Base-by-base conservation (phyloP, 2,329 filamentous ascomycete genomes). In the Paecilomyces formosus region DNA sequence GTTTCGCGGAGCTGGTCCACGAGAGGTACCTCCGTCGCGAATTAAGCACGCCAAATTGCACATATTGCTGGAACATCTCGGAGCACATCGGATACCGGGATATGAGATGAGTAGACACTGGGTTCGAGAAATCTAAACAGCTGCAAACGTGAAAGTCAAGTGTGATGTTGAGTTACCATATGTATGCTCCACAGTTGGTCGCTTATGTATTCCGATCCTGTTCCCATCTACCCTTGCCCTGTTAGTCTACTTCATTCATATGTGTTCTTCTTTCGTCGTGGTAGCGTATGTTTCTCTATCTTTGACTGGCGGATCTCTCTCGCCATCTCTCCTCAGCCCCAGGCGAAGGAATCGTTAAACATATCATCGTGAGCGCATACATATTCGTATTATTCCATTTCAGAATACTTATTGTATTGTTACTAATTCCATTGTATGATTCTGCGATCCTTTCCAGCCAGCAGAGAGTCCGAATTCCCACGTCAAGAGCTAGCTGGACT, bases 21-120 rank as follows among this genome's bases (percentile, higher is more conserved):
- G 54, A 24, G 31, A 24, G 51, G 33, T 49, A 9, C 24, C 56
- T 31, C 53, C 58, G 15, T 55, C 58, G 11, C 60, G 60, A 21
- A 59, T 64, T 12, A 57, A 65, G 30, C 61, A 63, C 52, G 60
- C 58, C 1, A 68, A 67, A 52, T 53, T 68, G 22, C 57, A 65
- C 21, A 60, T 61, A 31, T 57, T 65, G 5, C 62, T 65, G 53
- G 64, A 68, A 51, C 64, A 64, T 56, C 30, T 68, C 13, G 66
- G 66, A 15, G 63, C 64, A 8, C 57, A 59, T 11, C 58, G 64
- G 56, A 55, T 66, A n/a, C 57, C 61, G 6, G 65, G 66, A 26
- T 56, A 60, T 51, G 61, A 63, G 35, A 56, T 45, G 33, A 9
- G 51, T 21, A 60, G 56, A 52, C 18, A 28, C 15, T 50, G n/a